Base-by-base conservation (phyloP, 2,329 filamentous ascomycete genomes). In the Colletotrichum echinochloae region DNA sequence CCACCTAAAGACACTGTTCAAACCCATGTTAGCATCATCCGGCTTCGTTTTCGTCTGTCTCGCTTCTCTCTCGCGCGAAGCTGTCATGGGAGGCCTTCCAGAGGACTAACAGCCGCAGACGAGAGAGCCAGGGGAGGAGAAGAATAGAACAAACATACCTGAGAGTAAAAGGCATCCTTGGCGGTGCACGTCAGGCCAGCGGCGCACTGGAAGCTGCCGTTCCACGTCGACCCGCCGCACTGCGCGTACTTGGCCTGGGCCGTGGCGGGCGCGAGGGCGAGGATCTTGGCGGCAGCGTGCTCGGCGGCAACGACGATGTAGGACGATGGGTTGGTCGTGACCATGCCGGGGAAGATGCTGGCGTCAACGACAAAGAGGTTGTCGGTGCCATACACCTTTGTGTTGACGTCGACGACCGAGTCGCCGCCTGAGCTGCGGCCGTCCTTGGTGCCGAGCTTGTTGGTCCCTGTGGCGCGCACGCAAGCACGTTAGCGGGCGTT, bases 331-430 rank as follows among this genome's bases (percentile, higher is more conserved):
- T 94, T 94, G 23, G 90, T 89, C 0, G 89, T 90, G 3, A 90
- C 85, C 74, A 92, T 87, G 72, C 91, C 91, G 0, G 91, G 90
- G 81, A 92, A 91, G 75, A 93, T 90, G 71, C 87, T 88, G 0
- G 88, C 90, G 75, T 93, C 90, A 5, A 92, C 88, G 18, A 92
- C 87, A 75, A 90, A 91, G 54, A 92, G 81, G 79, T 92, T 92
- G 75, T 91, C 88, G 0, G 88, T 92, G 46, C 90, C 90, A 75
- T 88, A 92, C 7, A 92, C 89, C 79, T 87, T 88, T 66, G 89
- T 87, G 79, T 92, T 83, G 14, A 84, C 77, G 74, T 92, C 90
- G 1, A 92, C 90, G 2, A 92, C 90, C 1, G 88, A 82, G 8
- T 82, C 85, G 20, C 89, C 89, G 56, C 81, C 81, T n/a, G 78